Conservation (phyloP, 495 filamentous ascomycete genomes). For the Opeltia flavorubescens region DNA sequence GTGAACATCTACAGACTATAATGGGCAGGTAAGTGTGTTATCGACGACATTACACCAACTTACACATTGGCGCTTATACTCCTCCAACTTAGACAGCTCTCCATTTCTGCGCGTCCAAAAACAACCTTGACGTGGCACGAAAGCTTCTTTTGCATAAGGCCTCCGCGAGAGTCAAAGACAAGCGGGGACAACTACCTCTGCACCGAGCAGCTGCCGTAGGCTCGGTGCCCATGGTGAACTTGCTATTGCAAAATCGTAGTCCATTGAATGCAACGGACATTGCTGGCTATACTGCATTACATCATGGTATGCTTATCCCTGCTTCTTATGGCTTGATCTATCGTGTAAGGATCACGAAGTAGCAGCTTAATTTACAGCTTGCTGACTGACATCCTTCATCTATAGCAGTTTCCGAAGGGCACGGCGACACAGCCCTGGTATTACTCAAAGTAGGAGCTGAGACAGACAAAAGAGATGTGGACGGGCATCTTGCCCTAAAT, state of each 20-base stretch:
- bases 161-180: slow-evolving; percentile 72
- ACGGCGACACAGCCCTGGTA: slow-evolving; percentile 74
- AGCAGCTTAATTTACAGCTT: no score
- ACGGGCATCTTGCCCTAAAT: slow-evolving; percentile 63
- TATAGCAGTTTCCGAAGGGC: slow-evolving; percentile 65
- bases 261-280: slow-evolving; percentile 80
- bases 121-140: slow-evolving; percentile 66
- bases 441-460: slow-evolving; percentile 78
- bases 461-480: slow-evolving; percentile 58
- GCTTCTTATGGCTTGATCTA: no score
- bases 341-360: no score
- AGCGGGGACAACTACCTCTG: slow-evolving; percentile 69
- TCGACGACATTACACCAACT: background rate
- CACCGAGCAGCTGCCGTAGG: slow-evolving; percentile 88
- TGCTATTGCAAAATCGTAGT: slow-evolving; percentile 59
- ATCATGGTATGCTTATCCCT: slow-evolving; percentile 47
- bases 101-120: slow-evolving; percentile 84
- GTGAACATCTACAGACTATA: slow-evolving; percentile 23
- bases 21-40: slow-evolving; percentile 37
- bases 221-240: slow-evolving; percentile 67
- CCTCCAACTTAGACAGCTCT: slow-evolving; percentile 52
- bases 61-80: background rate
- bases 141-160: slow-evolving; percentile 63
- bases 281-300: slow-evolving; percentile 72
- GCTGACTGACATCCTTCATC: no score